These are phyloP conservation scores for Eucalyptus curtisii DNA, from an alignment of 345 rosid species.

Conservation along the genomic window DNA sequence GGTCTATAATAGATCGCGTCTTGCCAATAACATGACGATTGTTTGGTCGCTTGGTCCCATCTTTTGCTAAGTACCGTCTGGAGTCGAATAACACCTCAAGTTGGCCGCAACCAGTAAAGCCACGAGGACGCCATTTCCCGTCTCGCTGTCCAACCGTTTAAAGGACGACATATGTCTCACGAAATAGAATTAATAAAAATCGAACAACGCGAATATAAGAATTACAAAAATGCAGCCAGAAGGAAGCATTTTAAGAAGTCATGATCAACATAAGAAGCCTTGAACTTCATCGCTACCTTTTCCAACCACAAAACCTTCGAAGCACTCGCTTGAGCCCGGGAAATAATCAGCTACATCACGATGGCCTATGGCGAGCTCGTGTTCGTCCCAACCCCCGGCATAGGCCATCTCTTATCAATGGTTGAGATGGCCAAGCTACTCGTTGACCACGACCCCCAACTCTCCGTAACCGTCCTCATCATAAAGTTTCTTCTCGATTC, in stretches of 20 bases:
- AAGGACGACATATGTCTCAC: background rate
- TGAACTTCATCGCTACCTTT: background rate
- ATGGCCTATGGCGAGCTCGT: background rate
- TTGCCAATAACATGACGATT: too few relatives aligned
- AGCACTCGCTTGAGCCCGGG: background rate
- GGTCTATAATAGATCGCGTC: too few relatives aligned
- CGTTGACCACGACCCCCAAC: background rate
- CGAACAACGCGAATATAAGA: background rate
- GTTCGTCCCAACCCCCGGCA: background rate
- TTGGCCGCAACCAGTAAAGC: background rate
- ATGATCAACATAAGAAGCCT: background rate
- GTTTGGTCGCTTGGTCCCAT: background rate
- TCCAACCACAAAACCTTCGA: background rate
- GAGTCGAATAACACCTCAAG: background rate
- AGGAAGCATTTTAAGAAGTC: background rate
- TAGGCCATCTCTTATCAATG: constrained; percentile 1
- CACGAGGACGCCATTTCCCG: background rate
- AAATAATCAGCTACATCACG: background rate
- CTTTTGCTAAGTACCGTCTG: background rate
- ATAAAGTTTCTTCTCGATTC: background rate
- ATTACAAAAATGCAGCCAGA: background rate
- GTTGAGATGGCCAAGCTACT: constrained; percentile 7
- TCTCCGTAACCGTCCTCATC: constrained; percentile 6
- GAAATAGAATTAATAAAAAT: background rate
- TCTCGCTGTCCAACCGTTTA: background rate